A percentile compares a stretch with the other conserved stretches of the same genome.
Evolutionary conservation across 768 basidiomycete species (phyloP).

Genomic region (Pholiota microspora): DNA sequence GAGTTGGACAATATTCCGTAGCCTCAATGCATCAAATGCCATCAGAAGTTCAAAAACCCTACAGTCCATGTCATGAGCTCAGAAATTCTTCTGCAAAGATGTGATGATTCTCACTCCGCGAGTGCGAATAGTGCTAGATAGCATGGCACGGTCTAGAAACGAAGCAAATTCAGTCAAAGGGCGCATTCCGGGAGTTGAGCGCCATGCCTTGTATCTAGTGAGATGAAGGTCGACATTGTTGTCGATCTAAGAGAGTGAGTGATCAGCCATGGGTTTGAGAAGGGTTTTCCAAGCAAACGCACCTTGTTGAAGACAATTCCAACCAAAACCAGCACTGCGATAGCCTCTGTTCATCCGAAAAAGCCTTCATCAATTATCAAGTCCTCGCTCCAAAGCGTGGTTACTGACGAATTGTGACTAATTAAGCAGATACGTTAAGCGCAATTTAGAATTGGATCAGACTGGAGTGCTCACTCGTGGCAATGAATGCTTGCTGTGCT

Average conservation of each 20-base stretch:
- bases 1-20: conserved; percentile 79
- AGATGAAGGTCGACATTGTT: conserved; percentile 40
- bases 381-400: neutral
- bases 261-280: too few species aligned
- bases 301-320: conserved; percentile 67
- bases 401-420: conserved; percentile 61
- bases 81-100: neutral
- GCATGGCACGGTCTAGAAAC: conserved; percentile 68
- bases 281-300: conserved; percentile 19
- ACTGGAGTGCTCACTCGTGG: conserved; percentile 50
- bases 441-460: conserved; percentile 7
- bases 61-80: conserved; percentile 10
- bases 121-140: conserved; percentile 83
- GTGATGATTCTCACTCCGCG: conserved; percentile 57
- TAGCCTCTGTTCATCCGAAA: conserved; percentile 51
- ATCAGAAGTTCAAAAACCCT: conserved; percentile 81
- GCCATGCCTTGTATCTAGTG: conserved; percentile 51
- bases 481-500: conserved; percentile 71
- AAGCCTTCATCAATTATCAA: neutral
- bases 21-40: conserved; percentile 78
- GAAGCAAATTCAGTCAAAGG: neutral
- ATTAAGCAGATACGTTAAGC: conserved; percentile 9
- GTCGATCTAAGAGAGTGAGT: conserved; percentile 44
- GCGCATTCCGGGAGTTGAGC: neutral
- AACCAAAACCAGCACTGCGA: conserved; percentile 74